Conservation (phyloP, 495 filamentous ascomycete species). For the Staphylotrichum tortipilum region DNA sequence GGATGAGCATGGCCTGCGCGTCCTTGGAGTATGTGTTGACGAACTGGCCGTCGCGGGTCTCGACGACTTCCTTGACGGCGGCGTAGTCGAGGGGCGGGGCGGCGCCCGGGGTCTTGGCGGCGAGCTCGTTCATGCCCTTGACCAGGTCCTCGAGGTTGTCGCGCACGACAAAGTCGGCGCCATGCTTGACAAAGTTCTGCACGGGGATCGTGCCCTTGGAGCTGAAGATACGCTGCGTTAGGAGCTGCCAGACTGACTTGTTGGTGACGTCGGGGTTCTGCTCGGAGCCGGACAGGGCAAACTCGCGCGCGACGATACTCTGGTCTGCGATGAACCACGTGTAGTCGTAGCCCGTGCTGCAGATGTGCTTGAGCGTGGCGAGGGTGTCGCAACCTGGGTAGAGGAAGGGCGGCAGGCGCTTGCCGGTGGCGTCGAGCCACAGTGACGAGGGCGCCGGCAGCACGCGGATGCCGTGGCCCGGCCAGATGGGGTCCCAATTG, state of each 20-base stretch:
- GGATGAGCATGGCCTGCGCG: constrained; percentile 44
- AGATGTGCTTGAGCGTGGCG: constrained; percentile 44
- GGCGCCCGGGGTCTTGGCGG: constrained; percentile 16
- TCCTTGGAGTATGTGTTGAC: constrained; percentile 43
- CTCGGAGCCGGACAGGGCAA: constrained; percentile 46
- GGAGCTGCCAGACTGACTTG: constrained; percentile 41
- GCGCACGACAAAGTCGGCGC: constrained; percentile 41
- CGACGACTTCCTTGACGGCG: constrained; percentile 31
- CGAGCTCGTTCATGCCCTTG: constrained; percentile 42
- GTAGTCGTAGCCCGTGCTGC: constrained; percentile 45
- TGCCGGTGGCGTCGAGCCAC: constrained; percentile 46
- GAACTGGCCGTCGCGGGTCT: constrained; percentile 40
- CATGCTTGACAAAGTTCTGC: constrained; percentile 42
- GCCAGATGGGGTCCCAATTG: constrained; percentile 48
- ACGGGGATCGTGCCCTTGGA: constrained; percentile 38
- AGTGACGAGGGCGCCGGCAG: constrained; percentile 43
- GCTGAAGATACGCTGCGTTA: constrained; percentile 38
- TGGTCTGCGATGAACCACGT: constrained; percentile 47
- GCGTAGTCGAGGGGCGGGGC: constrained; percentile 31
- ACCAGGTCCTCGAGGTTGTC: constrained; percentile 40
- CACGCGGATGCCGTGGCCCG: constrained; percentile 43
- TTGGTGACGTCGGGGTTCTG: constrained; percentile 46
- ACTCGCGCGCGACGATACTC: constrained; percentile 43
- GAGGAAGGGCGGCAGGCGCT: constrained; percentile 39
- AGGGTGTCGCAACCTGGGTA: constrained; percentile 44